Percentiles rank a stretch among this genome's conserved stretches.
These are phyloP conservation scores for Arxiozyma heterogenica DNA, from an alignment of 1,139 yeast genomes.

Conservation along the genomic window DNA sequence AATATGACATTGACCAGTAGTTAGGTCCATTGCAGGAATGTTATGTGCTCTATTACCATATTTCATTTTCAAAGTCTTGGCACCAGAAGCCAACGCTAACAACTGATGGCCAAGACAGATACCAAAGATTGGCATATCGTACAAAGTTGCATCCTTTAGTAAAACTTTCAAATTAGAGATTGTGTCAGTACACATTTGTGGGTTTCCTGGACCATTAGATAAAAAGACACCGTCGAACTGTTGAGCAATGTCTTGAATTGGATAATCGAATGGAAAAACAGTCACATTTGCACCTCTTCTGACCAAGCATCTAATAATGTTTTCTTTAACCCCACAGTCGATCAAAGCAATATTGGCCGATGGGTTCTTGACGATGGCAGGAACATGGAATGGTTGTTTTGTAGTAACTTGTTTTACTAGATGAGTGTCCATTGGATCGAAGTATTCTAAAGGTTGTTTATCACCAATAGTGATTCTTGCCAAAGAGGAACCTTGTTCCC, in stretches of 20 bases:
- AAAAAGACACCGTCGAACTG: conserved; percentile 91
- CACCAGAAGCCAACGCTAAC: conserved; percentile 90
- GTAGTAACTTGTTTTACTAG: conserved; percentile 92
- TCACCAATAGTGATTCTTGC: conserved; percentile 87
- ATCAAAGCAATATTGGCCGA: conserved; percentile 74
- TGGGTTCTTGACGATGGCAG: conserved; percentile 32
- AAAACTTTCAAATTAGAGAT: conserved; percentile 65
- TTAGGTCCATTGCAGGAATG: conserved; percentile 86
- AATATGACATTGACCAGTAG: conserved; percentile 89
- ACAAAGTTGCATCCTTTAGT: conserved; percentile 43
- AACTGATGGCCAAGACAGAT: conserved; percentile 96
- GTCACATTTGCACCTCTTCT: conserved; percentile 93
- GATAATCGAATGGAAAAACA: conserved; percentile 92
- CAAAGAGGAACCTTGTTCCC: conserved; percentile 91
- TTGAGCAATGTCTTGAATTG: conserved; percentile 81
- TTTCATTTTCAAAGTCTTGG: conserved; percentile 82
- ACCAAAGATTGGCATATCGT: conserved; percentile 85
- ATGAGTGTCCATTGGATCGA: conserved; percentile 85
- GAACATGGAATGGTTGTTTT: conserved; percentile 86
- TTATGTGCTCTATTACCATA: conserved; percentile 98
- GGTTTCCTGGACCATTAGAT: conserved; percentile 98
- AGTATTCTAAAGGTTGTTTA: conserved; percentile 53
- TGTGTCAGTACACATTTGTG: conserved; percentile 82
- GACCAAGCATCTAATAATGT: conserved; percentile 84
- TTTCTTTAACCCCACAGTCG: conserved; percentile 98